Evolutionary conservation across 805 yeast genomes (phyloP), one percentile per base, ranked within the genome.

Genomic region (Candida hungchunana): DNA sequence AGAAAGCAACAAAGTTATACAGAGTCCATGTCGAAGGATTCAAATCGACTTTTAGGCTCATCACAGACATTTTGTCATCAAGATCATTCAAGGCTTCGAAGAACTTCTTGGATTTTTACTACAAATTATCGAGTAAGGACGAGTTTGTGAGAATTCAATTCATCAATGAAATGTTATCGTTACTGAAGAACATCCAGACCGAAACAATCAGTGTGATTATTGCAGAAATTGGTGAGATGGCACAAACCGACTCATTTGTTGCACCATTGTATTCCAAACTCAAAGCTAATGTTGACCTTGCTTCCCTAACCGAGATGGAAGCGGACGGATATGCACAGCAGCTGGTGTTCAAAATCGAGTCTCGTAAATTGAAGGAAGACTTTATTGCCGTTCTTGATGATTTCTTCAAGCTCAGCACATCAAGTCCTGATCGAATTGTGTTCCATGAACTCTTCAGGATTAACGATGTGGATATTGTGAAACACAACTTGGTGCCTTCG

Each of bases 371-470:
- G 7, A 37, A 37, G 12, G 54, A 50, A 12, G 16, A 18, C 5
- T 40, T 53, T 20, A 25, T 43, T 12, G 17, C 30, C 11, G 42
- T 42, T 0, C 6, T 52, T 8, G 53, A 47, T 14, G 43, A 35
- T 3, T 49, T 47, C 30, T 19, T 52, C 4, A 45, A 48, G 17
- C 31, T 20, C 5, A 34, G 35, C 14, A 31, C 39, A 12, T 22
- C 47, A 19, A 35, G 37, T 6, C 39, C 44, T 18, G 37, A 43
- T 19, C 30, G 47, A 44, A 24, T 56, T 49, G 18, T 42, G 7
- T 63, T 69, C 37, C 51, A 61, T 40, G 79, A 74, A 35, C 58
- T 68, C 4, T 63, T 69, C 36, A 60, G 67, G 9, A 34, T 48
- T 14, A 37, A 65, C 32, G 53, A 46, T 9, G 48, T 50, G 4